phyloP scores from a whole-genome alignment of 176 grass and related monocot genomes.

The Oryza officinalis region DNA sequence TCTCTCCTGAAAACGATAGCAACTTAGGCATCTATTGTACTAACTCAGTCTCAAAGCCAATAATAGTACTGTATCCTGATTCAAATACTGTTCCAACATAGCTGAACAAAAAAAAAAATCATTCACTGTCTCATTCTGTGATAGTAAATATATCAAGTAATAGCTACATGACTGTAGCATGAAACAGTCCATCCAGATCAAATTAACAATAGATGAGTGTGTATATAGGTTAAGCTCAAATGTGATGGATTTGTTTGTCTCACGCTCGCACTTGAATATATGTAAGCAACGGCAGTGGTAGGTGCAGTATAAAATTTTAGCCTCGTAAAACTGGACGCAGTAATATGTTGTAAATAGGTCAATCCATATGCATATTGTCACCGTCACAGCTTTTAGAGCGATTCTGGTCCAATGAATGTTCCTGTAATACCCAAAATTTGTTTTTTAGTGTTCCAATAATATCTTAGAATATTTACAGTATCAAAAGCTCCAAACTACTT shows the following conservation, averaged over 20 bases:
- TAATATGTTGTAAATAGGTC: neutral
- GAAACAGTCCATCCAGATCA: slow-evolving; percentile 1
- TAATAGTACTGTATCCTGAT: neutral
- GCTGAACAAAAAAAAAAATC: neutral
- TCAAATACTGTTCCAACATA: neutral
- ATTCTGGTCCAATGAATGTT: neutral
- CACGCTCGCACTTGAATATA: neutral
- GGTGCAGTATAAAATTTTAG: neutral
- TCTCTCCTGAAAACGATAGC: neutral
- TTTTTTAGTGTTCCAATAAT: neutral
- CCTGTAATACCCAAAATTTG: neutral
- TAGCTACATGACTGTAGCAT: neutral
- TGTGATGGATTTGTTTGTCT: slow-evolving; percentile 6
- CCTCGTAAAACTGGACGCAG: neutral
- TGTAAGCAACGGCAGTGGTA: neutral
- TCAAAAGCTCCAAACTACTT: neutral
- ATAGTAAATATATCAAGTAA: neutral
- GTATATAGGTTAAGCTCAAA: neutral
- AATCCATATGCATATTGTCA: neutral
- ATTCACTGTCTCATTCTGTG: neutral
- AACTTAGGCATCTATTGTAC: neutral
- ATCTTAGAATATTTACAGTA: neutral
- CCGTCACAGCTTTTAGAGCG: neutral
- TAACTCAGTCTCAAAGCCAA: neutral
- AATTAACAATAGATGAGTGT: neutral